Evolutionary conservation across 805 yeast genomes (phyloP).

Genomic region (Ogataea henricii): DNA sequence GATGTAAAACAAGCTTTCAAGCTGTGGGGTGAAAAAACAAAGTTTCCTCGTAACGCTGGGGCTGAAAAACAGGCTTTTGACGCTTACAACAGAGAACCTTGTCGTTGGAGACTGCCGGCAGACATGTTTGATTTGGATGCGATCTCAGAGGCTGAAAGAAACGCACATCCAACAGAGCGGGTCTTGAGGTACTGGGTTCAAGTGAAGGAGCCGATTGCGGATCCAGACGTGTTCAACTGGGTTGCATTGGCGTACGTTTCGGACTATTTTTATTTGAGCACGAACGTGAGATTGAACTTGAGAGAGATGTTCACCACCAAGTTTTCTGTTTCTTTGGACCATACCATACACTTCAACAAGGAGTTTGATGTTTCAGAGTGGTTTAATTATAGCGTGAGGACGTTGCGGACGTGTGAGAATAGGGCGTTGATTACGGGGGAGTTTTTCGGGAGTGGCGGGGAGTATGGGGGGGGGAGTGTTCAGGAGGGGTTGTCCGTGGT

Average conservation of each 20-base stretch:
- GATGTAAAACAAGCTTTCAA: slow-evolving; percentile 31
- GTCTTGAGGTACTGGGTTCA: slow-evolving; percentile 35
- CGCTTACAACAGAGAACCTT: slow-evolving; percentile 36
- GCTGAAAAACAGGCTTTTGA: slow-evolving; percentile 25
- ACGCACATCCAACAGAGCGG: slow-evolving; percentile 25
- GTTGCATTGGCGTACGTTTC: slow-evolving; percentile 61
- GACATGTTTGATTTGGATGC: slow-evolving; percentile 35
- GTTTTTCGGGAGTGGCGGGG: slow-evolving; percentile 50
- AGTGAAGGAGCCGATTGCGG: slow-evolving; percentile 26
- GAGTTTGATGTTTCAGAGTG: slow-evolving; percentile 47
- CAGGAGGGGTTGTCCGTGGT: slow-evolving; percentile 63
- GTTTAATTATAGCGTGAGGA: slow-evolving; percentile 51
- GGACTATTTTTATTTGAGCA: slow-evolving; percentile 55
- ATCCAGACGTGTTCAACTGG: slow-evolving; percentile 44
- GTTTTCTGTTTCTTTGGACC: slow-evolving; percentile 65
- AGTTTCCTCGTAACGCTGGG: slow-evolving; percentile 24
- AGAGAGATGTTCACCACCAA: slow-evolving; percentile 47
- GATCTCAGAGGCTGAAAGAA: slow-evolving; percentile 23
- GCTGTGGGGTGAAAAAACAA: slow-evolving; percentile 30
- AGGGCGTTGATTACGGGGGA: slow-evolving; percentile 61
- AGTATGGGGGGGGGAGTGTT: slow-evolving; percentile 57
- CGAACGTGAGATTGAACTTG: slow-evolving; percentile 53
- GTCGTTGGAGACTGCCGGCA: slow-evolving; percentile 35
- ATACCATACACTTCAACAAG: slow-evolving; percentile 63
- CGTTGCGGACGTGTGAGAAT: slow-evolving; percentile 51